Evolutionary conservation across 202 grass and related monocot species (phyloP).

Genomic region (Carex arenaria): DNA sequence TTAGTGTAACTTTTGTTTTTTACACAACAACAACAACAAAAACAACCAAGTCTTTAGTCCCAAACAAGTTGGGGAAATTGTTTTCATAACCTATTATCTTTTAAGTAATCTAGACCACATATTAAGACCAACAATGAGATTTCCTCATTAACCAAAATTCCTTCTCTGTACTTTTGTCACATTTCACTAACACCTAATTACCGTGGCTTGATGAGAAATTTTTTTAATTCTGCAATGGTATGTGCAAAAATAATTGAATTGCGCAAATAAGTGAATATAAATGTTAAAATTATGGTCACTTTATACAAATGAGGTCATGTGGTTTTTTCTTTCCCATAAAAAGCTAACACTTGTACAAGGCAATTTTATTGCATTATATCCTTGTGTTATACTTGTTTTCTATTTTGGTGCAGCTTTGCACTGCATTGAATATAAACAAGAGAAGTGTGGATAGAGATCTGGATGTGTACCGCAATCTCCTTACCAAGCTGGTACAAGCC

Average conservation of each 20-base stretch:
- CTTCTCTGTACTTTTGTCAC: not conserved
- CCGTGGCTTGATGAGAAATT: not conserved
- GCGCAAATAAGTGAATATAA: not conserved
- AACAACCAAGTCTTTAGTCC: not conserved
- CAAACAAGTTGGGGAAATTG: not conserved
- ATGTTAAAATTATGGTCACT: not conserved
- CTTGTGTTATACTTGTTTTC: constrained; percentile 13
- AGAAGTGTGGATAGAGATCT: constrained; percentile 96
- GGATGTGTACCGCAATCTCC: constrained; percentile 92
- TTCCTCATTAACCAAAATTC: not conserved
- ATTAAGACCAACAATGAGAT: not conserved
- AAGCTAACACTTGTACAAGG: not conserved
- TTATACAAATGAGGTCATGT: not conserved
- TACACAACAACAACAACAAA: too few species aligned
- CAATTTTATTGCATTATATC: not conserved
- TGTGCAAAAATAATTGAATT: not conserved
- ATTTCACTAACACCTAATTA: constrained; percentile 1
- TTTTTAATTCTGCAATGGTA: not conserved
- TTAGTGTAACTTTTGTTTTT: not conserved
- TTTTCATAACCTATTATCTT: not conserved
- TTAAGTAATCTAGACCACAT: not conserved
- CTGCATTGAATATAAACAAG: constrained; percentile 79
- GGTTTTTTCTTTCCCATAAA: not conserved
- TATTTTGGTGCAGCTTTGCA: constrained; percentile 60
- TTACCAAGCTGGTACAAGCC: constrained; percentile 94